Evolutionary conservation across 768 basidiomycete genomes (phyloP).

Genomic region (Termitomyces eurrhizus): DNA sequence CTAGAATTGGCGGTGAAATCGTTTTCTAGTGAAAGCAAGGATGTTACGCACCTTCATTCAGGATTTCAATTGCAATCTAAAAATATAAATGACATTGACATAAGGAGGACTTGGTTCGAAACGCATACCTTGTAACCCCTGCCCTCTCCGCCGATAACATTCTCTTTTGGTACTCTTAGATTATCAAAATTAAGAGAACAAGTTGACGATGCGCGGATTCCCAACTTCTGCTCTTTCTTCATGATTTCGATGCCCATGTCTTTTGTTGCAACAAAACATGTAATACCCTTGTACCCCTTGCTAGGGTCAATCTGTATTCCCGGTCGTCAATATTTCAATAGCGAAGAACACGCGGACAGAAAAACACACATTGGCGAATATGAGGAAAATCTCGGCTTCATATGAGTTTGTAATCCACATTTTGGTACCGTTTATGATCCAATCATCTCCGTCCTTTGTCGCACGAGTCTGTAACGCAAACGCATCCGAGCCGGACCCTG

Average conservation of each 20-base stretch:
- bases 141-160: slow-evolving; percentile 89
- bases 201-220: slow-evolving; percentile 94
- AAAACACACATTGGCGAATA: slow-evolving; percentile 83
- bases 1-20: neutral
- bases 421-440: slow-evolving; percentile 93
- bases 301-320: slow-evolving; percentile 69
- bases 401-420: slow-evolving; percentile 99
- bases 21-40: neutral
- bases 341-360: neutral
- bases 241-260: slow-evolving; percentile 97
- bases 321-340: neutral
- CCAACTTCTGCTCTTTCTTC: slow-evolving; percentile 98
- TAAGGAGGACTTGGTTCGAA: neutral
- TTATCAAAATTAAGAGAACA: slow-evolving; percentile 96
- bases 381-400: slow-evolving; percentile 88
- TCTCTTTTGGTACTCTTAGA: slow-evolving; percentile 76
- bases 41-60: slow-evolving; percentile 74
- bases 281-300: slow-evolving; percentile 98
- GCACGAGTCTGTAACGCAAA: slow-evolving; percentile 96
- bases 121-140: slow-evolving; percentile 78
- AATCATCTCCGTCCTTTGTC: slow-evolving; percentile 79
- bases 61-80: slow-evolving; percentile 90
- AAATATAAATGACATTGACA: neutral
- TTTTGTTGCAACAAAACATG: slow-evolving; percentile 94
- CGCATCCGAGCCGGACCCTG: slow-evolving; percentile 92